Conservation (phyloP, 768 basidiomycete genomes). For the Tylopilus plumbeoviolaceoides region DNA sequence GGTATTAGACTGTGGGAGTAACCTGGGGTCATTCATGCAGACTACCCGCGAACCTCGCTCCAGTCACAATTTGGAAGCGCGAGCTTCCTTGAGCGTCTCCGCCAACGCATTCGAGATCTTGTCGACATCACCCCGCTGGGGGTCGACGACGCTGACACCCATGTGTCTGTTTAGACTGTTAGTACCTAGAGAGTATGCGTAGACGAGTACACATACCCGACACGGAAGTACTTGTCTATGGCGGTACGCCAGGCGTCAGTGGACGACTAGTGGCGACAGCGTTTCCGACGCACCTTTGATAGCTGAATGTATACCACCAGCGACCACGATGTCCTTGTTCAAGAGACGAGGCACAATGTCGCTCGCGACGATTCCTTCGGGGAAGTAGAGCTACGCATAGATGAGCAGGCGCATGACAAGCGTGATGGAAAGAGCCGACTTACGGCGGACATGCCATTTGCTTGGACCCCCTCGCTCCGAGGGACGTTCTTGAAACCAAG, state of each 20-base stretch:
- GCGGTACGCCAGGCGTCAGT: constrained; percentile 2
- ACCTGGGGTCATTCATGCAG: not conserved
- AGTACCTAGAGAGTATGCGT: not conserved
- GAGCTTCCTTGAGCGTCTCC: constrained; percentile 45
- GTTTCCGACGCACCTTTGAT: constrained; percentile 61
- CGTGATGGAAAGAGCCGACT: constrained; percentile 10
- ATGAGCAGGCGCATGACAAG: not conserved
- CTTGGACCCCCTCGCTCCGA: constrained; percentile 53
- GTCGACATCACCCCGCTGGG: constrained; percentile 69
- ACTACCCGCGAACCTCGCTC: not conserved
- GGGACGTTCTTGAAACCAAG: constrained; percentile 79
- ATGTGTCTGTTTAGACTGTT: constrained; percentile 58
- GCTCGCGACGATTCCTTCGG: constrained; percentile 69
- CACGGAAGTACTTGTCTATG: constrained; percentile 84
- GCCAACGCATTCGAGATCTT: constrained; percentile 62
- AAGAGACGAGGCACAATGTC: constrained; percentile 76
- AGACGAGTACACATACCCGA: constrained; percentile 51
- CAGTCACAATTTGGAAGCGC: constrained; percentile 5
- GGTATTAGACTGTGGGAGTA: not conserved
- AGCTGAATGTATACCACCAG: constrained; percentile 81
- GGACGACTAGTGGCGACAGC: not conserved
- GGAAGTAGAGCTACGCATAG: constrained; percentile 64
- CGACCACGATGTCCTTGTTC: constrained; percentile 72
- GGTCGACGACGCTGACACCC: constrained; percentile 79
- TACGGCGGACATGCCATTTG: constrained; percentile 95